Evolutionary conservation across 257 asterid genomes (phyloP), one percentile per base, ranked within the genome.

Genomic region (Scutellaria barbata): DNA sequence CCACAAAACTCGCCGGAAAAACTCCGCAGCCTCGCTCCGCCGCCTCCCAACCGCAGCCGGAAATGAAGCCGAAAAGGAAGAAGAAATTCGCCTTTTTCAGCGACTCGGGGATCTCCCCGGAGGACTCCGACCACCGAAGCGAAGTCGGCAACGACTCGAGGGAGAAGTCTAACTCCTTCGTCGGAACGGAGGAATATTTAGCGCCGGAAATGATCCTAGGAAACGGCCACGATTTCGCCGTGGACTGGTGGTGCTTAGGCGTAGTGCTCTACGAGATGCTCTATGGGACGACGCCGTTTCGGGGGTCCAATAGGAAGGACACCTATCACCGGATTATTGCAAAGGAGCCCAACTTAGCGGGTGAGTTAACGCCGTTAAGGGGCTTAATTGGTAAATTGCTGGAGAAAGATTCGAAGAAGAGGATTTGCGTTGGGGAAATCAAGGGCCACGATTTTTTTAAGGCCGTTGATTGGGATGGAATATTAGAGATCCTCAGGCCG

Each of bases 211-310:
- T 92, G 33, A 86, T 92, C 7, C 8, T 73, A 0, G 98, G 96
- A 65, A 71, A 82, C 55, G 98, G 98, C 57, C 98, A 92, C 78
- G 95, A 85, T 74, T 92, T 92, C 84, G 66, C 92, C 45, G 96
- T 92, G 46, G 98, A 92, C 73, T 89, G 92, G 96, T 92, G 98
- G 98, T 84, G 96, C 71, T 70, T 90, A 10, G 98, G 98, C 1
- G 81, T 90, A 5, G 75, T 92, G 81, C 35, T 89, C 40, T 80
- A 90, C 81, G 96, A 92, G 73, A 90, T 92, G 98, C 86, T 92
- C 7, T 92, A 92, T 55, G 96, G 96, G 0, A 75, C 74, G 75
- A 86, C 98, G 74, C 98, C 98, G 73, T 92, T 92, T 50, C 73
- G 82, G 12, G 98, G 96, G 5, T 46, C 76, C 5, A 83, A 85